These are phyloP conservation scores for Aureobasidium lini DNA, from an alignment of 2,329 filamentous ascomycete genomes.

Conservation along the genomic window DNA sequence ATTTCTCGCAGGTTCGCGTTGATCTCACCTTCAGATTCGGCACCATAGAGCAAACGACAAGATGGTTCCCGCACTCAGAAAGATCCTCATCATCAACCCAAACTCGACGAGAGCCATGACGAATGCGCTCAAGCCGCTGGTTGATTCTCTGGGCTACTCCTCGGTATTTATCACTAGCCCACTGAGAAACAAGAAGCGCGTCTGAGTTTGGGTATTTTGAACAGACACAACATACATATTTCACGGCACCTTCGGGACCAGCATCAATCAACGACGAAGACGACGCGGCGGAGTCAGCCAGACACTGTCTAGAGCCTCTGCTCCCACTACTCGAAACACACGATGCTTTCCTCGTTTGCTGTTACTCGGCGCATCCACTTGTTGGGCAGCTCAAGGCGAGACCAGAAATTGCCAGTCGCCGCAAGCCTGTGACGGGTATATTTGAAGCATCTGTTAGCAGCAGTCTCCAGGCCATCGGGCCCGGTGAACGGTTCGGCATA, in stretches of 20 bases:
- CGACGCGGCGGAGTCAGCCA: conserved; percentile 58
- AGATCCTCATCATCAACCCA: conserved; percentile 67
- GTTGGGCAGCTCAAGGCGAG: conserved; percentile 53
- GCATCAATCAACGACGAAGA: conserved; percentile 69
- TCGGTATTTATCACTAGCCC: conserved; percentile 35
- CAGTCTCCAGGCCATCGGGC: conserved; percentile 49
- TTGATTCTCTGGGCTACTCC: conserved; percentile 37
- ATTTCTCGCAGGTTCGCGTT: not conserved
- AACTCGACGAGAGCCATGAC: conserved; percentile 73
- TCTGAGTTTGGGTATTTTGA: conserved; percentile 29
- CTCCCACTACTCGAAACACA: conserved; percentile 41
- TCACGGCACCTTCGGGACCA: conserved; percentile 61
- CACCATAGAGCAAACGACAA: not conserved
- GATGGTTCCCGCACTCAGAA: conserved; percentile 9
- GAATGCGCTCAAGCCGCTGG: conserved; percentile 49
- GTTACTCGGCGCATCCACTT: conserved; percentile 78
- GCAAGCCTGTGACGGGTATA: conserved; percentile 65
- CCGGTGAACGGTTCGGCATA: conserved; percentile 64
- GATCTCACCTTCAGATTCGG: not conserved
- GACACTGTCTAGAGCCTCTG: conserved; percentile 54
- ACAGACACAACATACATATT: conserved; percentile 48
- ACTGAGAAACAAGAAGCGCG: not conserved
- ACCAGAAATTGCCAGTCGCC: conserved; percentile 27
- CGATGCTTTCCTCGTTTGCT: conserved; percentile 78
- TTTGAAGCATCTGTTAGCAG: conserved; percentile 74